Percentiles rank a stretch among this genome's conserved stretches.
phyloP scores from a whole-genome alignment of 192 early-diverging fungal genomes.

The Coemansia sp. region DNA sequence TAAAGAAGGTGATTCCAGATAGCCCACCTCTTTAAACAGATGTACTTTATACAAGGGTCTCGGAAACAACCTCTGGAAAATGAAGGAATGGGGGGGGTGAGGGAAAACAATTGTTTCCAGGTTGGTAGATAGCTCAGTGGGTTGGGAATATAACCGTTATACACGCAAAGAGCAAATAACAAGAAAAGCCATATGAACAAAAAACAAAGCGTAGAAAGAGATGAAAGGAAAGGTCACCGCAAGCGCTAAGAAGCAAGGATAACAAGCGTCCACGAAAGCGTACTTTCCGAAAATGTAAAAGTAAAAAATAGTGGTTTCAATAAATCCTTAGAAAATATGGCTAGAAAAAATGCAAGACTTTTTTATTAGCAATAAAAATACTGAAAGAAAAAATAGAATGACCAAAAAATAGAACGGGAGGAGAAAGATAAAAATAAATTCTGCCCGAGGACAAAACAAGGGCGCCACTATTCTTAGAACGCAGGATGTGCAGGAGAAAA shows the following conservation, averaged over 20 bases:
- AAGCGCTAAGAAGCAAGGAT: slow-evolving; percentile 7
- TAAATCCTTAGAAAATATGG: background rate
- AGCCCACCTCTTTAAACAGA: background rate
- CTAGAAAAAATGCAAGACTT: slow-evolving; percentile 1
- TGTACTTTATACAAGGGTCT: background rate
- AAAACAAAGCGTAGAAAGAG: slow-evolving; percentile 6
- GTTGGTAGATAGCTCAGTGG: too few relatives aligned
- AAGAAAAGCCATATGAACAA: too few relatives aligned
- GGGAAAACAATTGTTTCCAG: background rate
- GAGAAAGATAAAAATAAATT: slow-evolving; percentile 17
- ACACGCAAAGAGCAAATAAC: background rate
- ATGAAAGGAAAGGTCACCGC: slow-evolving; percentile 8
- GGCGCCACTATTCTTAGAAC: background rate
- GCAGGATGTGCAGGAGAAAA: background rate
- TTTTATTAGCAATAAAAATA: background rate
- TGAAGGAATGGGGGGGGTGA: background rate
- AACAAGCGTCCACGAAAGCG: background rate
- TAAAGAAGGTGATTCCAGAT: background rate
- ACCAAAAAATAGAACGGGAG: slow-evolving; percentile 23
- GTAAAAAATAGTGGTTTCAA: background rate
- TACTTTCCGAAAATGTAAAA: background rate
- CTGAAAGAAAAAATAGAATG: slow-evolving; percentile 4
- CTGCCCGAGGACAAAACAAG: background rate
- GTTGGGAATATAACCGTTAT: too few relatives aligned
- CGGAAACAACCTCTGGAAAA: background rate